These are phyloP conservation scores for Agrostemma githago DNA, from an alignment of 148 eudicot species.

Conservation along the genomic window DNA sequence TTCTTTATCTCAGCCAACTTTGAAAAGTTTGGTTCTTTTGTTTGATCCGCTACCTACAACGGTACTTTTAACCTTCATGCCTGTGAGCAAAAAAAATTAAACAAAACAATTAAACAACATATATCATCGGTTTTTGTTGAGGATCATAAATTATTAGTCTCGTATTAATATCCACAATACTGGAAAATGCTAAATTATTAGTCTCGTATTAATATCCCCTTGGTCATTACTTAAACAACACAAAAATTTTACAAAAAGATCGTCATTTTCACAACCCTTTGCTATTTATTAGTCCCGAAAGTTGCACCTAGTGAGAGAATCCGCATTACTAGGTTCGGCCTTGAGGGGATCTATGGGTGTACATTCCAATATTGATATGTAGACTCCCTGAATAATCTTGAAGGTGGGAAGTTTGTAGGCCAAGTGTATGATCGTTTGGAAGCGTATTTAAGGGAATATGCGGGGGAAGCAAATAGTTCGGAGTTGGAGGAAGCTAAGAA, in stretches of 20 bases:
- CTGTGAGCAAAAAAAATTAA: too few species aligned
- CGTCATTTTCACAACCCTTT: slow-evolving; percentile 53
- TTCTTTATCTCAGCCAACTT: too few species aligned
- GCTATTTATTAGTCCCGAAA: slow-evolving; percentile 47
- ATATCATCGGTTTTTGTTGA: too few species aligned
- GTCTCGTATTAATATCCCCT: too few species aligned
- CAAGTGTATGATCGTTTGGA: slow-evolving; percentile 37
- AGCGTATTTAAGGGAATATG: slow-evolving; percentile 29
- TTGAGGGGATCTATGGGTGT: slow-evolving; percentile 51
- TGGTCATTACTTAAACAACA: slow-evolving; percentile 57
- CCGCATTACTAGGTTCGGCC: slow-evolving; percentile 33
- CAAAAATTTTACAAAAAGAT: slow-evolving; percentile 55
- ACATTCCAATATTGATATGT: slow-evolving; percentile 57
- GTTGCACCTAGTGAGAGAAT: slow-evolving; percentile 46
- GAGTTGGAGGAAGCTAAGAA: slow-evolving; percentile 44
- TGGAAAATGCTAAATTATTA: too few species aligned
- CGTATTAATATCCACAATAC: too few species aligned
- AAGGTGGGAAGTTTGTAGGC: slow-evolving; percentile 43
- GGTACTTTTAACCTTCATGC: too few species aligned
- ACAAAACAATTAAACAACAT: too few species aligned
- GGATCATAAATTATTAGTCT: too few species aligned
- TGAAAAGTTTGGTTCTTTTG: too few species aligned
- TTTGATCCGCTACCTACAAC: too few species aligned
- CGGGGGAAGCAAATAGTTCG: slow-evolving; percentile 34
- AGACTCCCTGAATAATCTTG: slow-evolving; percentile 40